Percentiles rank a stretch among this genome's conserved stretches.
phyloP scores from a whole-genome alignment of 2,329 filamentous ascomycete species.

The Stagonosporopsis cucurbitacearum region DNA sequence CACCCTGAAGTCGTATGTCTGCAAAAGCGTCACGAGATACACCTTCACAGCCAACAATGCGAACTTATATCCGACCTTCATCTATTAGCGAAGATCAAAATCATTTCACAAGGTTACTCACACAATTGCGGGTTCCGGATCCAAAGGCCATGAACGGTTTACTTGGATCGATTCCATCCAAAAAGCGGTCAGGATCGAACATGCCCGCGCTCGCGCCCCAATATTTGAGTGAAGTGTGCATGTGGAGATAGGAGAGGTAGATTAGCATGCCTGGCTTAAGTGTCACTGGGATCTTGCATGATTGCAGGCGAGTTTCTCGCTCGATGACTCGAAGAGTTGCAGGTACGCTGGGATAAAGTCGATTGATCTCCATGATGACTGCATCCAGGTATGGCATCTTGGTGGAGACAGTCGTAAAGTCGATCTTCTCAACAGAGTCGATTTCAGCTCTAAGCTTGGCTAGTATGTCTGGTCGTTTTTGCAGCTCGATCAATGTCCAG shows the following conservation, averaged over 20 bases:
- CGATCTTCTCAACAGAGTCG: neutral
- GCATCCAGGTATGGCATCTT: constrained; percentile 14
- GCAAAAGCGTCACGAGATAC: constrained; percentile 5
- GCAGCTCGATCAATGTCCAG: constrained; percentile 6
- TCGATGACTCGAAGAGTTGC: constrained; percentile 9
- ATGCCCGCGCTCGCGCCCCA: neutral
- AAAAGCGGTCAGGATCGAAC: constrained; percentile 3
- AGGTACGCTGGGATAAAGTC: constrained; percentile 9
- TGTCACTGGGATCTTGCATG: constrained; percentile 1
- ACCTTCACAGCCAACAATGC: constrained; percentile 5
- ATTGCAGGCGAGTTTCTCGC: neutral
- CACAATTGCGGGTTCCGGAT: constrained; percentile 1
- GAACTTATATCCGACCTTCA: constrained; percentile 8
- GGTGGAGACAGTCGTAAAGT: neutral
- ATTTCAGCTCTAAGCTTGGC: constrained; percentile 2
- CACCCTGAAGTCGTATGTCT: constrained; percentile 1
- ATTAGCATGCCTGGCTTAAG: constrained; percentile 12
- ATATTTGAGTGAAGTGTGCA: constrained; percentile 6
- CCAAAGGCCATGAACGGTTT: constrained; percentile 5
- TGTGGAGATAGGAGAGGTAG: constrained; percentile 8
- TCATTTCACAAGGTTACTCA: neutral
- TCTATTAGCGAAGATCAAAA: neutral
- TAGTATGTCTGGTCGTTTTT: constrained; percentile 1
- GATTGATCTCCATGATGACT: constrained; percentile 8
- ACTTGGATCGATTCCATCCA: neutral